Conservation (phyloP, 768 basidiomycete genomes). For the Amanita phalloides region DNA sequence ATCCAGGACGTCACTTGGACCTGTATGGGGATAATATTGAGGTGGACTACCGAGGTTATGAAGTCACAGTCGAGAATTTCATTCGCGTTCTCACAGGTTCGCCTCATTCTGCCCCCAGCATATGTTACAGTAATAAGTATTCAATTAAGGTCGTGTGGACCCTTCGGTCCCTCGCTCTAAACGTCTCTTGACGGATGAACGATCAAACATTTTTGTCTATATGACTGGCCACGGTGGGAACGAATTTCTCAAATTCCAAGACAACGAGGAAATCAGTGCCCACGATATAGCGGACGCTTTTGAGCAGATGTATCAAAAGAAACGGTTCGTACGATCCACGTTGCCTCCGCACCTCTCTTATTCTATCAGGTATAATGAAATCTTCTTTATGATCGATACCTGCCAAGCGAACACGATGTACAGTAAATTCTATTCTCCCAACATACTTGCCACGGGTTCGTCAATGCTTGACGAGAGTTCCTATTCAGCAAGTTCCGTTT, state of each 20-base stretch:
- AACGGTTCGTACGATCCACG: conserved; percentile 37
- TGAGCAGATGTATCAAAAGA: conserved; percentile 98
- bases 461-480: conserved; percentile 81
- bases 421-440: conserved; percentile 85
- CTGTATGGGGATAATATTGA: conserved; percentile 96
- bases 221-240: conserved; percentile 99
- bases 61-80: conserved; percentile 96
- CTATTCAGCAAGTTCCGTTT: conserved; percentile 59
- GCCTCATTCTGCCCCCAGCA: conserved; percentile 9
- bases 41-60: conserved; percentile 96
- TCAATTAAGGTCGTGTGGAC: conserved; percentile 61
- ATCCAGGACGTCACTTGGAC: conserved; percentile 70
- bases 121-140: background rate
- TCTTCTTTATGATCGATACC: conserved; percentile 97
- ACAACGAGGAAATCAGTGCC: conserved; percentile 95
- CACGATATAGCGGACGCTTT: conserved; percentile 97
- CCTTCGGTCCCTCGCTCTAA: conserved; percentile 85
- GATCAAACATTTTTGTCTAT: conserved; percentile 92
- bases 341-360: background rate
- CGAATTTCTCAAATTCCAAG: conserved; percentile 98
- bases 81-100: conserved; percentile 84
- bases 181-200: conserved; percentile 81
- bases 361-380: conserved; percentile 71
- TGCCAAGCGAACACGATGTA: conserved; percentile 98
- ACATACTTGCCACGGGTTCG: conserved; percentile 86